Evolutionary conservation across 371 early-diverging fungal genomes (phyloP).

Genomic region (Apophysomyces elegans): DNA sequence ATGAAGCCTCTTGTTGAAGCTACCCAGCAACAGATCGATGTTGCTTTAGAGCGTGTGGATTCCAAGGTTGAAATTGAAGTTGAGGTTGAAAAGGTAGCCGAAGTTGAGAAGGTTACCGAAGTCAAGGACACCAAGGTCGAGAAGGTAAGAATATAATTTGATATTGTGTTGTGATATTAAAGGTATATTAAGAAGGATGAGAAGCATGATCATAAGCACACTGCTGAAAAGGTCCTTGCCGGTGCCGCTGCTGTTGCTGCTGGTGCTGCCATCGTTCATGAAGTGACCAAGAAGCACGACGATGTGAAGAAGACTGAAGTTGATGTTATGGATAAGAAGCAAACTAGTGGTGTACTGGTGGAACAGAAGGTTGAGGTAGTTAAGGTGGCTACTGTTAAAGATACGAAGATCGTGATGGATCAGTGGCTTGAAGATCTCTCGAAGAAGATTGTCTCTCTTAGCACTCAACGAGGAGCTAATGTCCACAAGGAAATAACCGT

Average conservation of each 20-base stretch:
- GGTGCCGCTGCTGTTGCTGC: neutral
- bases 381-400: neutral
- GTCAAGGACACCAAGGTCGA: no score
- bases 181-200: no score
- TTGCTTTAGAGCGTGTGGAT: no score
- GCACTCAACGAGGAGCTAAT: slow-evolving; percentile 17
- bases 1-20: no score
- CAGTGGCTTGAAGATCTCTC: neutral
- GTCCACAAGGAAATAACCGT: slow-evolving; percentile 7
- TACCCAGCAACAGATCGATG: no score
- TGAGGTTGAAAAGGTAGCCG: no score
- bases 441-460: neutral
- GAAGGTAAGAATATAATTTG: no score
- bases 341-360: no score
- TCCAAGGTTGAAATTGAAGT: no score
- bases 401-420: neutral
- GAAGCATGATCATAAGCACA: neutral
- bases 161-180: no score
- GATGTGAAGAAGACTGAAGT: neutral
- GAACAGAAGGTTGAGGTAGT: slow-evolving; percentile 2
- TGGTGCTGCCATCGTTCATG: slow-evolving; percentile 8
- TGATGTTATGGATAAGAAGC: neutral
- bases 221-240: neutral
- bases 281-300: slow-evolving; percentile 12
- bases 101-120: no score